A percentile compares a stretch with the other conserved stretches of the same genome.
phyloP scores from a whole-genome alignment of 805 yeast genomes.

The Cyberlindnera maritima region DNA sequence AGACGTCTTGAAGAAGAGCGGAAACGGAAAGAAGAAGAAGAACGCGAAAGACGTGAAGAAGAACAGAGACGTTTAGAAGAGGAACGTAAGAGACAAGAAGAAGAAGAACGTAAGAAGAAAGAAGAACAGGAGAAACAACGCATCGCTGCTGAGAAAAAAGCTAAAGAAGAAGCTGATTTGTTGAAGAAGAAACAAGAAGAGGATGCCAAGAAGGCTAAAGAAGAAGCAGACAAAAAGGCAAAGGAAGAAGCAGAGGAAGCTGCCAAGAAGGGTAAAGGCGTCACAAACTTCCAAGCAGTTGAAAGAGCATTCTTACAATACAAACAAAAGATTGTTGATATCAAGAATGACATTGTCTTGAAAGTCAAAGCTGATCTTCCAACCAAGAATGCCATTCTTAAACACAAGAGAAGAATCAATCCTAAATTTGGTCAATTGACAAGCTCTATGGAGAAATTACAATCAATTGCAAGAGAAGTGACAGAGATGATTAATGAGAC shows the following conservation, averaged over 20 bases:
- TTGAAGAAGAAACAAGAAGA: conserved; percentile 23
- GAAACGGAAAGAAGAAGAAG: conserved; percentile 15
- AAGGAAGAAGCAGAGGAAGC: conserved; percentile 17
- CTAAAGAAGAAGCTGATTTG: conserved; percentile 22
- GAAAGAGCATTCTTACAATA: conserved; percentile 46
- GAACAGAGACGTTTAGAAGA: conserved; percentile 17
- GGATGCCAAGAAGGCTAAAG: conserved; percentile 16
- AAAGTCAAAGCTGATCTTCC: conserved; percentile 52
- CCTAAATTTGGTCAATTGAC: conserved; percentile 93
- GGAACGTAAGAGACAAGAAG: conserved; percentile 14
- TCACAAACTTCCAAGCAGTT: conserved; percentile 35
- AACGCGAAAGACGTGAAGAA: conserved; percentile 11
- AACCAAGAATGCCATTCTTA: conserved; percentile 50
- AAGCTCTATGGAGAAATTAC: conserved; percentile 59
- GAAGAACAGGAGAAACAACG: conserved; percentile 17
- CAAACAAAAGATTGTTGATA: conserved; percentile 50
- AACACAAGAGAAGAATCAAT: conserved; percentile 72
- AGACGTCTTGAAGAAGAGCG: conserved; percentile 19
- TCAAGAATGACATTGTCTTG: conserved; percentile 57
- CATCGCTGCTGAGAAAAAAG: conserved; percentile 26
- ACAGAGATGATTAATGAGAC: conserved; percentile 47
- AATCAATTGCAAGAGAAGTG: conserved; percentile 49
- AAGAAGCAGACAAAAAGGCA: conserved; percentile 19
- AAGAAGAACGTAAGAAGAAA: conserved; percentile 10
- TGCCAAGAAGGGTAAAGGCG: conserved; percentile 27